phyloP scores from a whole-genome alignment of 129 eudicot species.

The Rutidosis leptorrhynchoides region DNA sequence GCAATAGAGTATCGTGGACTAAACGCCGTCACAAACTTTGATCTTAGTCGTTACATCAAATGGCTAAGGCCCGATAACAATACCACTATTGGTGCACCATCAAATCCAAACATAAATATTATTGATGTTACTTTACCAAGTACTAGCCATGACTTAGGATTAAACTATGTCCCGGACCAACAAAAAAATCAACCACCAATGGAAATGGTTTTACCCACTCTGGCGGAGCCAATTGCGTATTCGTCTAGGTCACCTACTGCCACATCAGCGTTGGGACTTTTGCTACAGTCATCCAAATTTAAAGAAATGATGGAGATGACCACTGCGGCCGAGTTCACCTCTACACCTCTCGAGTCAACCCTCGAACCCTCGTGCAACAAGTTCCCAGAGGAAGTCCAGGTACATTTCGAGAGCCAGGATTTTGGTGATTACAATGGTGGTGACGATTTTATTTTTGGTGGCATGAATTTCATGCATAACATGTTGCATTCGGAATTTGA shows the following conservation, averaged over 20 bases:
- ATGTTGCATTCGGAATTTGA: slow-evolving; percentile 56
- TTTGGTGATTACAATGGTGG: slow-evolving; percentile 46
- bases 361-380: slow-evolving; percentile 32
- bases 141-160: slow-evolving; percentile 27
- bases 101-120: slow-evolving; percentile 31
- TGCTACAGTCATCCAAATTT: slow-evolving; percentile 75
- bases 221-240: slow-evolving; percentile 9
- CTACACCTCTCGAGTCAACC: slow-evolving; percentile 32
- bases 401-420: slow-evolving; percentile 50
- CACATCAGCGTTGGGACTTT: slow-evolving; percentile 78
- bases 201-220: slow-evolving; percentile 21
- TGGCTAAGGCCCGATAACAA: slow-evolving; percentile 63
- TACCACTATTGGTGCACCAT: slow-evolving; percentile 20
- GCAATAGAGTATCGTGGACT: slow-evolving; percentile 86
- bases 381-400: slow-evolving; percentile 50
- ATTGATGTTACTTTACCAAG: slow-evolving; percentile 19
- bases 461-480: slow-evolving; percentile 56
- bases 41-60: slow-evolving; percentile 83
- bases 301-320: slow-evolving; percentile 93
- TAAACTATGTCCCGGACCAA: slow-evolving; percentile 28
- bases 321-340: slow-evolving; percentile 49
- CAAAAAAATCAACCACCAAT: slow-evolving; percentile 10
- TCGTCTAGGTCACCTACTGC: slow-evolving; percentile 48
- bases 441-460: slow-evolving; percentile 58
- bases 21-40: slow-evolving; percentile 80